Percentiles rank a stretch among this genome's conserved stretches.
Evolutionary conservation across 495 filamentous ascomycete genomes (phyloP).

Genomic region (Extremus antarcticus): DNA sequence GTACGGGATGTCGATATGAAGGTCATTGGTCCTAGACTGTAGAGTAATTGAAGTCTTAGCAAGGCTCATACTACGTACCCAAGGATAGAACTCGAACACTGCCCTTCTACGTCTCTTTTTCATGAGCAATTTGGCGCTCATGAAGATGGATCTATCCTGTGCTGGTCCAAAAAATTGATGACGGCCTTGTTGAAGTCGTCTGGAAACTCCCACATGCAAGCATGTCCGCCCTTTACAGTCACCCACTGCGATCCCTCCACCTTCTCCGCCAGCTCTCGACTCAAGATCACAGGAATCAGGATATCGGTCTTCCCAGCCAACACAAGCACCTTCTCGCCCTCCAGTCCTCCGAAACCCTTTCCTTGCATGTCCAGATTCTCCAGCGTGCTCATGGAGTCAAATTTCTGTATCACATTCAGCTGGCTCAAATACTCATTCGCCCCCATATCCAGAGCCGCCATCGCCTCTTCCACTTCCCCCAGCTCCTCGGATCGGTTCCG

Average conservation of each 20-base stretch:
- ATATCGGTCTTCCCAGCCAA: slow-evolving; percentile 16
- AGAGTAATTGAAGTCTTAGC: too few relatives aligned
- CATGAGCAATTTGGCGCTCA: too few relatives aligned
- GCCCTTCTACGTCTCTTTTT: too few relatives aligned
- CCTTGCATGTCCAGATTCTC: slow-evolving; percentile 5
- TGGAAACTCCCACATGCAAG: slow-evolving; percentile 17
- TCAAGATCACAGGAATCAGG: slow-evolving; percentile 16
- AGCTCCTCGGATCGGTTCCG: slow-evolving; percentile 5
- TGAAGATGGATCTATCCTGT: too few relatives aligned
- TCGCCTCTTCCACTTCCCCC: slow-evolving; percentile 13
- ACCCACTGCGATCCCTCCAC: slow-evolving; percentile 14
- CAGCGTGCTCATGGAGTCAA: slow-evolving; percentile 8
- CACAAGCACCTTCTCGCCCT: slow-evolving; percentile 7
- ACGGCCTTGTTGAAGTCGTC: slow-evolving; percentile 17
- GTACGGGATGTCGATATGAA: slow-evolving; percentile 3
- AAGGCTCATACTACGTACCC: too few relatives aligned
- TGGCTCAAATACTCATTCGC: slow-evolving; percentile 12
- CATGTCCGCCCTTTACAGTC: slow-evolving; percentile 17
- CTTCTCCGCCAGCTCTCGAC: slow-evolving; percentile 12
- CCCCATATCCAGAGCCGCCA: slow-evolving; percentile 12
- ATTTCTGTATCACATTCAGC: slow-evolving; percentile 18
- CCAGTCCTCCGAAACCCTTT: slow-evolving; percentile 5
- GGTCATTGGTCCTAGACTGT: neutral
- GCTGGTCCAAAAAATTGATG: slow-evolving; percentile 8
- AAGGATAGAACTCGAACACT: too few relatives aligned